Evolutionary conservation across 108 stramenopile genomes (phyloP).

Genomic region (Licmophora abbreviata): DNA sequence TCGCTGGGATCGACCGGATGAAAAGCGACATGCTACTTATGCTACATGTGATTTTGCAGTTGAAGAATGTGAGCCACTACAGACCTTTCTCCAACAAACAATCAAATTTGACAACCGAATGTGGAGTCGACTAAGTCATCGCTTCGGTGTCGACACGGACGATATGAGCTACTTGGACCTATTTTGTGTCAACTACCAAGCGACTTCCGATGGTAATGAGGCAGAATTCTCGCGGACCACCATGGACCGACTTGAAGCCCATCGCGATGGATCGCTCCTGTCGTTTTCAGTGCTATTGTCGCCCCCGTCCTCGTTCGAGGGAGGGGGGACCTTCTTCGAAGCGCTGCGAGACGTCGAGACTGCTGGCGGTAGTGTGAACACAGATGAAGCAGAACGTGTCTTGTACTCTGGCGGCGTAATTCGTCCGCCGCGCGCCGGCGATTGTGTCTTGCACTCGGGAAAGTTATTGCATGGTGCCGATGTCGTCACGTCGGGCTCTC

Average conservation of each 20-base stretch:
- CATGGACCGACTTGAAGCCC: slow-evolving; percentile 65
- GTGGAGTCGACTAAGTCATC: slow-evolving; percentile 25
- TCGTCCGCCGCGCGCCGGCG: slow-evolving; percentile 38
- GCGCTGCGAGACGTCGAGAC: slow-evolving; percentile 40
- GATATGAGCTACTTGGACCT: slow-evolving; percentile 60
- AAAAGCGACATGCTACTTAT: slow-evolving; percentile 49
- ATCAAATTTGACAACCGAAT: slow-evolving; percentile 42
- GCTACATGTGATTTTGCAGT: slow-evolving; percentile 66
- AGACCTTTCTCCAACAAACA: slow-evolving; percentile 27
- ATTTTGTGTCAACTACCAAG: slow-evolving; percentile 68
- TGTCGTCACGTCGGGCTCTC: slow-evolving; percentile 43
- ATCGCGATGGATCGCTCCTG: slow-evolving; percentile 66
- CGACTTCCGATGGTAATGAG: slow-evolving; percentile 12
- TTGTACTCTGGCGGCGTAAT: slow-evolving; percentile 35
- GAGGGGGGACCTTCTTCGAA: slow-evolving; percentile 75
- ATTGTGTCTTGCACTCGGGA: slow-evolving; percentile 53
- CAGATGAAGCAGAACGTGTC: slow-evolving; percentile 6
- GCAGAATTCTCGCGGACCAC: slow-evolving; percentile 15
- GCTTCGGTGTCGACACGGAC: slow-evolving; percentile 38
- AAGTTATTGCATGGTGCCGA: slow-evolving; percentile 70
- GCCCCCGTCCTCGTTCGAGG: slow-evolving; percentile 40
- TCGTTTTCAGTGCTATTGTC: slow-evolving; percentile 59
- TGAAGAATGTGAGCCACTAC: slow-evolving; percentile 43
- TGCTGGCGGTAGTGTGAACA: neutral
- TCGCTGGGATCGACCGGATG: slow-evolving; percentile 52